phyloP scores from a whole-genome alignment of 306 rosid genomes.

The Begonia fuchsioides region DNA sequence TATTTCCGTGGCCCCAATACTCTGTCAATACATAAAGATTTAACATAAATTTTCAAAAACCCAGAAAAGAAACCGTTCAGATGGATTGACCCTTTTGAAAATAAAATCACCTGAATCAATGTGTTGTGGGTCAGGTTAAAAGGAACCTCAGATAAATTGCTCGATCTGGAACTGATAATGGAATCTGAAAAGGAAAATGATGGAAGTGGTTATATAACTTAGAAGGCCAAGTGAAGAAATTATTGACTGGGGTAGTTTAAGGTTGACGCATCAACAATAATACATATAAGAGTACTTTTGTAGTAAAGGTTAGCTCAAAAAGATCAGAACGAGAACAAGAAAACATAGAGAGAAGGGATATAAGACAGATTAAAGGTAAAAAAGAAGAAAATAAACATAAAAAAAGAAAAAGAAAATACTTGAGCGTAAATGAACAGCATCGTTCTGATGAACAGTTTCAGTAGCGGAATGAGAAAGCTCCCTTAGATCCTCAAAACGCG shows the following conservation, averaged over 20 bases:
- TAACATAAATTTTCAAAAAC: too few species aligned
- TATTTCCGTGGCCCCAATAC: background rate
- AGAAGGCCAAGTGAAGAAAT: too few species aligned
- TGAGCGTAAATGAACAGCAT: conserved; percentile 72
- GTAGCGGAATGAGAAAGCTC: conserved; percentile 54
- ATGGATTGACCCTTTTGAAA: too few species aligned
- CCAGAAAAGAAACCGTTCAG: too few species aligned
- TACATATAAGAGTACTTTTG: too few species aligned
- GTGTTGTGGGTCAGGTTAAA: conserved; percentile 34
- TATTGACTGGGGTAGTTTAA: too few species aligned
- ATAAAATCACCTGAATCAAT: conserved; percentile 19
- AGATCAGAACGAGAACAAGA: background rate
- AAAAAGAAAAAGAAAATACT: conserved; percentile 19
- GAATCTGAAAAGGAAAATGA: conserved; percentile 23
- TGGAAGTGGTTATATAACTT: background rate
- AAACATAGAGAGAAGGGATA: background rate
- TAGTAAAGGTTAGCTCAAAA: too few species aligned
- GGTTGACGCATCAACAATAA: too few species aligned
- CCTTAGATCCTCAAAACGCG: conserved; percentile 52
- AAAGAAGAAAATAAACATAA: too few species aligned
- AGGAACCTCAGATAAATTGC: conserved; percentile 21
- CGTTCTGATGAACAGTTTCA: conserved; percentile 27
- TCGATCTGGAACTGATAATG: conserved; percentile 46
- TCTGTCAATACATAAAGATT: background rate
- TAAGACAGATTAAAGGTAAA: conserved; percentile 3